Base-by-base conservation (phyloP, 2,329 filamentous ascomycete genomes). In the Drechslerella dactyloides region DNA sequence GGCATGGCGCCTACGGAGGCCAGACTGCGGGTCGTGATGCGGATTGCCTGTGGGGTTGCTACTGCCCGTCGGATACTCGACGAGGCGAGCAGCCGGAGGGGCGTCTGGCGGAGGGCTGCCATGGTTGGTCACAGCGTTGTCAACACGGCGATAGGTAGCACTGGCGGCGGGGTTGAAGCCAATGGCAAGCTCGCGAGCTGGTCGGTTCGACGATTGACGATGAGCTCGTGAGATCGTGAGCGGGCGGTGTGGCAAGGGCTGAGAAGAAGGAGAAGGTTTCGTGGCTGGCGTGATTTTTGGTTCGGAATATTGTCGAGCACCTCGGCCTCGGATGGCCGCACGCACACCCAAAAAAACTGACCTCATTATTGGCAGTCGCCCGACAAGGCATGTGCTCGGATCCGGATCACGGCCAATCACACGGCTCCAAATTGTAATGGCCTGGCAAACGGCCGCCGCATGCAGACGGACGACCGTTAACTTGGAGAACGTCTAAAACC, bases 1-100 rank as follows among this genome's bases (percentile, higher is more conserved):
- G 27, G 82, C 55, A 86, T 85, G 54, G 86, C 82, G 79, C 64
- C 74, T 33, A 76, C 72, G 1, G 75, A 76, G 58, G 75, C 75
- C 10, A 76, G 56, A 24, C 52, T 58, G 58, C 73, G 74, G 61
- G 57, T 17, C 35, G 59, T 57, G 51, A 70, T 69, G 58, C 69
- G 55, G 40, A 73, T 30, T 54, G 65, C 37, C 33, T 62, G 50
- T 11, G 69, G 62, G 15, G 66, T 11, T 2, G 37, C n/a, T n/a
- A n/a, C n/a, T 37, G 58, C 58, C 56, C 60, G 66, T 68, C 74
- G 75, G 42, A 76, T 68, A 53, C 58, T 63, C 48, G 75, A 74
- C 64, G 74, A 74, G 35, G 74, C 64, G 58, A 76, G 63, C 53
- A 75, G 51, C 42, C 73, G 60, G 24, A 70, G 37, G 37, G 69